These are phyloP conservation scores for Eimeria falciformis DNA, from an alignment of 169 alveolate genomes.

Conservation along the genomic window DNA sequence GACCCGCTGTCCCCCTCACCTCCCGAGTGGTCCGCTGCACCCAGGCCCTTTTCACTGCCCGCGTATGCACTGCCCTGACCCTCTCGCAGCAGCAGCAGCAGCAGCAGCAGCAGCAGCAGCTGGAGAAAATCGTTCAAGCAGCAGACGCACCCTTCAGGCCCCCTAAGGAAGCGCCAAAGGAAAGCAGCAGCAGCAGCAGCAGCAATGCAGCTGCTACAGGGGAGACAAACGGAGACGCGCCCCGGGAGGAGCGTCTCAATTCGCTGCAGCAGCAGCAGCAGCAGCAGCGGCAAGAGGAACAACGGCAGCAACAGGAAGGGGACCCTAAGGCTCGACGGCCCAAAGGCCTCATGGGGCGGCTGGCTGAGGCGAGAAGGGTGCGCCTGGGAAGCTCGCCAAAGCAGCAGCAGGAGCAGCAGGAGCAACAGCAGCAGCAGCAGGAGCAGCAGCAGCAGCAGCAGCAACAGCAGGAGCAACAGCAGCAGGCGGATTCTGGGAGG, in stretches of 20 bases:
- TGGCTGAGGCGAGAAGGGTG: neutral
- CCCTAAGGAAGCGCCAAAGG: neutral
- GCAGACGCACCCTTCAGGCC: neutral
- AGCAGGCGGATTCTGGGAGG: neutral
- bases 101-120: neutral
- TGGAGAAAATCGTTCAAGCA: neutral
- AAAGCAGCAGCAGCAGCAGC: neutral
- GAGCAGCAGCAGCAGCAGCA: neutral
- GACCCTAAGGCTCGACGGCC: neutral
- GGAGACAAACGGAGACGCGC: neutral
- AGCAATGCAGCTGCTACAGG: conserved; percentile 14
- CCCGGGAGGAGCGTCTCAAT: neutral
- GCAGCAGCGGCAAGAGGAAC: neutral
- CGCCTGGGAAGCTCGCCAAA: neutral
- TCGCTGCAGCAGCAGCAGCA: neutral
- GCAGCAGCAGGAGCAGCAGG: neutral
- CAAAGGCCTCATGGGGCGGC: neutral
- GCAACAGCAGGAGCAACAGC: neutral
- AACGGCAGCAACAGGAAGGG: neutral
- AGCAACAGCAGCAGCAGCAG: conserved; percentile 5
- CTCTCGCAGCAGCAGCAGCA: conserved; percentile 16
- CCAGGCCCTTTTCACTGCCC: conserved; percentile 9
- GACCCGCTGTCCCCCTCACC: neutral
- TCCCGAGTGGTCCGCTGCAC: conserved; percentile 14
- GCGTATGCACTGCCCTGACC: neutral